Conservation (phyloP, 169 alveolate genomes). For the Amoebophrya sp. region DNA sequence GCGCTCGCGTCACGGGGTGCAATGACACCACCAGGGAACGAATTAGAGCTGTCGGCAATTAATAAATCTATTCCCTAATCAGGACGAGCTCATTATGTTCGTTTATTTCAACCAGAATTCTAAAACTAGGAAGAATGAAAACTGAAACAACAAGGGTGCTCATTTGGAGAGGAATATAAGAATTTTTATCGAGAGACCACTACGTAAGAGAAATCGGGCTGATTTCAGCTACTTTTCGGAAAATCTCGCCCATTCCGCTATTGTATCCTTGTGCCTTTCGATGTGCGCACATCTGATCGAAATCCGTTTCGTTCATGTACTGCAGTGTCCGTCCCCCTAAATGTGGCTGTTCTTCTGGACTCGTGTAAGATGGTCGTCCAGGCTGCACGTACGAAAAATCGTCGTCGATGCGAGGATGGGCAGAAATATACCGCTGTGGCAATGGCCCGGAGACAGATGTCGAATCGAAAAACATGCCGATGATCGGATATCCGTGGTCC, state of each 20-base stretch:
- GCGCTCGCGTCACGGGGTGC: not conserved
- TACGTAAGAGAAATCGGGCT: not conserved
- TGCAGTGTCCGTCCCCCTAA: not conserved
- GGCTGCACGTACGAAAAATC: not conserved
- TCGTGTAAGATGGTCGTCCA: not conserved
- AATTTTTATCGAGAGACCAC: no score
- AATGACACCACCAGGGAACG: no score
- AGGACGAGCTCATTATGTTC: no score
- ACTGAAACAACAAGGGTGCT: no score
- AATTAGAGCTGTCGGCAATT: no score
- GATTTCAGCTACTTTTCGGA: not conserved
- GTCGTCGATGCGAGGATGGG: not conserved
- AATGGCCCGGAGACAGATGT: not conserved
- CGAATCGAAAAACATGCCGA: not conserved
- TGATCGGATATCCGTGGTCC: slow-evolving; percentile 11
- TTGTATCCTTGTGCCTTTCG: not conserved
- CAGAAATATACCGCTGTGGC: not conserved
- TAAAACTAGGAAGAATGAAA: no score
- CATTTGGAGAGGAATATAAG: no score
- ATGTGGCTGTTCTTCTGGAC: not conserved
- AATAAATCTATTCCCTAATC: no score
- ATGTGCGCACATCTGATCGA: not conserved
- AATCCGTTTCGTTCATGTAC: not conserved
- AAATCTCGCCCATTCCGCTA: slow-evolving; percentile 8
- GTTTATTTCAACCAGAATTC: no score